Conservation (phyloP, 2,329 filamentous ascomycete species). For the Hypoxylon sp. region DNA sequence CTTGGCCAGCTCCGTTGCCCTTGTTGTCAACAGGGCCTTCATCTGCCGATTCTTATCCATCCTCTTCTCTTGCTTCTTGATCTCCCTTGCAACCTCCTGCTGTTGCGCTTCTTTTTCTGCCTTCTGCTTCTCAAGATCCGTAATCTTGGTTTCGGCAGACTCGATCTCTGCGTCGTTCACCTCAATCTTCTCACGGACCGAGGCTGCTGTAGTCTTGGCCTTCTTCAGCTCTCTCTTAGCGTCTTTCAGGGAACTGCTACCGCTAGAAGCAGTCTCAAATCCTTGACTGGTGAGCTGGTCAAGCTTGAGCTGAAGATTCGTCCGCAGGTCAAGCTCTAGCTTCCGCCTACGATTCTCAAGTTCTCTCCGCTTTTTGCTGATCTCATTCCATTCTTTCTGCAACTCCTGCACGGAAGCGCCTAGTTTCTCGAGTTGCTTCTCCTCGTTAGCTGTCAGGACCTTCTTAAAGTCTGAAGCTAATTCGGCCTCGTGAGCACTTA, state of each 20-base stretch:
- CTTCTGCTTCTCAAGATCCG: constrained; percentile 58
- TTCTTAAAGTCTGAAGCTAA: constrained; percentile 92
- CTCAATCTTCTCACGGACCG: constrained; percentile 74
- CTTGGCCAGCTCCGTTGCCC: constrained; percentile 83
- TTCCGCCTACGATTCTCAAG: constrained; percentile 84
- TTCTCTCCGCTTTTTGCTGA: constrained; percentile 78
- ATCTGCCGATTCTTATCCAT: constrained; percentile 94
- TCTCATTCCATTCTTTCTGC: constrained; percentile 79
- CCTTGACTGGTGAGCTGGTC: constrained; percentile 86
- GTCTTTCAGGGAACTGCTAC: constrained; percentile 77
- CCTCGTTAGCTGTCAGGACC: constrained; percentile 83
- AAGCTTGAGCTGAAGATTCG: constrained; percentile 86
- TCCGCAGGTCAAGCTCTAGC: constrained; percentile 87
- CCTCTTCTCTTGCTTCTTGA: constrained; percentile 86
- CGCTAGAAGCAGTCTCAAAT: constrained; percentile 73
- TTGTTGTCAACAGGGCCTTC: constrained; percentile 81
- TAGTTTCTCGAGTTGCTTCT: constrained; percentile 79
- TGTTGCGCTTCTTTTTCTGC: constrained; percentile 76
- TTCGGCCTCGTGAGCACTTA: constrained; percentile 83
- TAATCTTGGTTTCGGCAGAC: constrained; percentile 55
- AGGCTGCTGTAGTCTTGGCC: constrained; percentile 73
- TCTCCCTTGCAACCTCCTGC: constrained; percentile 79
- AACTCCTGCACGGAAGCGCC: constrained; percentile 77
- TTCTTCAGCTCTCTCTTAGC: constrained; percentile 85
- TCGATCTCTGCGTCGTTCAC: constrained; percentile 83